Percentiles rank a stretch among this genome's conserved stretches.
Conservation (phyloP, 371 early-diverging fungal species). For the Chytridium lagenaria region DNA sequence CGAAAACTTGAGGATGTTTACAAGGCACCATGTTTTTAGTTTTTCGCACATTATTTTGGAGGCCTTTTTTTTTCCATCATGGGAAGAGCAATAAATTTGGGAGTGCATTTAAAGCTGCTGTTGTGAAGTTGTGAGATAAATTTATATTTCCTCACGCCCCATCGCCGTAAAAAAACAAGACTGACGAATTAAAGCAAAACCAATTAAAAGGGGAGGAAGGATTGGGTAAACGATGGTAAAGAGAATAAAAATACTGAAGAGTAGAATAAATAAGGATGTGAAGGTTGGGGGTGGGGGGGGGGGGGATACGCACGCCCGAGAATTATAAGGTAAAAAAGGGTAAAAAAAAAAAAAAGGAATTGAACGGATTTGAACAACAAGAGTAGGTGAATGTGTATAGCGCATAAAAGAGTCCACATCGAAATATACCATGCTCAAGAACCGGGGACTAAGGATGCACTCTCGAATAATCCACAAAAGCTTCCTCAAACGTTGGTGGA, state of each 20-base stretch:
- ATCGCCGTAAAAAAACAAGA: not conserved
- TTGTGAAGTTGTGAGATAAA: not conserved
- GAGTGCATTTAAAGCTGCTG: too few species aligned
- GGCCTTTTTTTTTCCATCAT: too few species aligned
- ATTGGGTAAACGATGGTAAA: not conserved
- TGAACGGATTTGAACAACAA: not conserved
- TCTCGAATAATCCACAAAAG: not conserved
- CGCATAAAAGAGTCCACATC: not conserved
- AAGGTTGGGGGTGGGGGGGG: too few species aligned
- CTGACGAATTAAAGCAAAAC: not conserved
- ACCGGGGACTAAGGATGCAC: not conserved
- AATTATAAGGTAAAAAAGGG: not conserved
- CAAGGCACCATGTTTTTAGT: too few species aligned
- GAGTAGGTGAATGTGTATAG: not conserved
- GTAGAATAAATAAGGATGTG: too few species aligned
- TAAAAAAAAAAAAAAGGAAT: not conserved
- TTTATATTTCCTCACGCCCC: not conserved
- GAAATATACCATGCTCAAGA: not conserved
- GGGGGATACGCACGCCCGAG: too few species aligned
- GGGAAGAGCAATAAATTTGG: too few species aligned
- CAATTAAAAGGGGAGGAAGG: not conserved
- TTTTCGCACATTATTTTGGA: too few species aligned
- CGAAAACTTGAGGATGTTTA: not conserved
- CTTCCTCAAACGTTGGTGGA: slow-evolving; percentile 1
- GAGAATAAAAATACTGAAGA: not conserved